Base-by-base conservation (phyloP, 148 eudicot genomes). In the Chenopodium quinoa region DNA sequence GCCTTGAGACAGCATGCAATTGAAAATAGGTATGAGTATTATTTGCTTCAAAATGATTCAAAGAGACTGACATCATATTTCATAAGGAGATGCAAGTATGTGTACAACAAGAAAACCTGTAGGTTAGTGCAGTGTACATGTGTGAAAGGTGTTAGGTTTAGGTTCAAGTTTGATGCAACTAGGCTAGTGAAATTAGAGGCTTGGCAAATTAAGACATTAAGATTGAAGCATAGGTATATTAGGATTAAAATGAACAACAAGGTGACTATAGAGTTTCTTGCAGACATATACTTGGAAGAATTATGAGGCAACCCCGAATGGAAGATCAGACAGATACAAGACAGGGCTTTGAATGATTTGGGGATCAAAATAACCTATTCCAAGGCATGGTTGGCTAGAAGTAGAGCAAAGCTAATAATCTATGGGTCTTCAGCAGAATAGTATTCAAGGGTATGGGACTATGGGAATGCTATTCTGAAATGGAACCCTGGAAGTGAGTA, bases 401-500 rank as follows among this genome's bases (percentile, higher is more conserved):
- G 20, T 3, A 77, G 56, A 20, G 79, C 8, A 1, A 62, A n/a
- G 29, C 23, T 34, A 2, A 37, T 37, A 1, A 32, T 77, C 1
- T 9, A 37, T 63, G 79, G 70, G 0, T 14, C n/a, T 77, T 3
- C 54, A 20, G 4, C 2, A 1, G 46, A 77, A 9, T 48, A 77
- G 40, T 77, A 62, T 40, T 52, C 12, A 1, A 63, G 37, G 50
- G 79, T 77, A 0, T 77, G 79, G 79, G 54, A 77, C 37, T 34
- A 34, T 34, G 37, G 37, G 37, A 34, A 34, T 2, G 37, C 4
- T 34, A 34, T 34, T 34, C 7, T 37, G 7, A 37, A 37, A 37
- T 37, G 40, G 40, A 37, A 37, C 40, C 40, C 40, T 4, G 40
- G 40, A 5, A 37, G 40, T 37, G 7, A 6, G 7, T 37, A 7